Conservation (phyloP, 2,329 filamentous ascomycete species). For the Albophoma yamanashiensis region DNA sequence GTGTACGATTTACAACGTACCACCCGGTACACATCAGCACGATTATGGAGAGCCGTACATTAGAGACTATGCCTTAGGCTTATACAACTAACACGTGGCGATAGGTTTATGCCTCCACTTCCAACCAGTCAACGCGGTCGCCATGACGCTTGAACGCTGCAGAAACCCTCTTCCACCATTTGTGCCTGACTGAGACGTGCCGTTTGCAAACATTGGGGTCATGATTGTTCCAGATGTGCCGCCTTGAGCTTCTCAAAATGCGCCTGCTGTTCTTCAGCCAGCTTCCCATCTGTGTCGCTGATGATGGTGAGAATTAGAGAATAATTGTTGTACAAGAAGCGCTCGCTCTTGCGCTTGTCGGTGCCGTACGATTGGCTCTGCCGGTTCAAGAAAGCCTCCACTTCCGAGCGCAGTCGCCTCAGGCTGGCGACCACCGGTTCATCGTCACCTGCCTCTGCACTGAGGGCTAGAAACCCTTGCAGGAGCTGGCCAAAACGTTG, state of each 20-base stretch:
- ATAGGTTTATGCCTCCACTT: neutral
- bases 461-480: slow-evolving; percentile 73
- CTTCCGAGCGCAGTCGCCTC: slow-evolving; percentile 64
- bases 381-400: slow-evolving; percentile 72
- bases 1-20: neutral
- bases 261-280: slow-evolving; percentile 62
- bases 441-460: slow-evolving; percentile 84
- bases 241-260: slow-evolving; percentile 61
- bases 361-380: slow-evolving; percentile 61
- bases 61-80: neutral
- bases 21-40: neutral
- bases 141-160: neutral
- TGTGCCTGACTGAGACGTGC: neutral
- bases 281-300: slow-evolving; percentile 61
- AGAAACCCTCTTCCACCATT: neutral
- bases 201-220: neutral
- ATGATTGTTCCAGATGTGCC: slow-evolving; percentile 38
- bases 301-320: slow-evolving; percentile 91
- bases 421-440: slow-evolving; percentile 83
- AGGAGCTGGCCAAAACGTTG: slow-evolving; percentile 93
- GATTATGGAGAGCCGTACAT: neutral
- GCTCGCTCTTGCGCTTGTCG: slow-evolving; percentile 69
- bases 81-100: neutral
- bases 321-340: slow-evolving; percentile 95
- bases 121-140: neutral